Base-by-base conservation (phyloP, 75 land plant genomes). In the Cunninghamia lanceolata region DNA sequence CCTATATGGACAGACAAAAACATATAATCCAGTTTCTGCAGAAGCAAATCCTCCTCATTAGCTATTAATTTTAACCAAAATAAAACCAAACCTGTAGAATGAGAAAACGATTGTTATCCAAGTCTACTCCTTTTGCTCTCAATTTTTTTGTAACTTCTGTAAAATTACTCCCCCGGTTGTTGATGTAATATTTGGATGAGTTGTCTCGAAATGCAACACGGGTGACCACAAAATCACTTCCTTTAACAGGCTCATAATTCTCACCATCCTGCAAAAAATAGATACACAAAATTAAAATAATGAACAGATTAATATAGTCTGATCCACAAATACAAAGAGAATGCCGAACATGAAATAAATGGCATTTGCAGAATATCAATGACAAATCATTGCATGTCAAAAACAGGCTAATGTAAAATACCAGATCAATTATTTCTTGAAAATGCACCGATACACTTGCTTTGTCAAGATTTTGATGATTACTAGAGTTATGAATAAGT, bases 371-470 rank as follows among this genome's bases (percentile, higher is more conserved):
- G 50, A 80, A 80, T 80, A 83, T 83, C 36, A 34, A 47, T 4
- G 6, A 83, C 38, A 35, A 83, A 76, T 14, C 16, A 83, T 32
- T 32, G 25, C 32, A 83, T 40, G 30, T 86, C 42, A 42, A 42
- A 40, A 79, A 56, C 52, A 82, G 35, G 25, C 16, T 6, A 16
- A 9, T 17, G 79, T 82, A 0, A 32, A 28, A 81, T 91, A 98
- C 99, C 99, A 95, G 82, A 86, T 98, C 99, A 86, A 95, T 86
- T 21, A 98, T 98, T 84, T 98, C 99, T 84, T 98, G 98, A 85
- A 98, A 98, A 82, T 96, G 92, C 36, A 98, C 99, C 14, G 99
- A 98, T 53, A 98, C 99, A 47, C 92, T 91, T 13, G 99, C 99
- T 89, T 94, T 96, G 14, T 98, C 99, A 84, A 98, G 85, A 87